Conservation (phyloP, 805 yeast species). For the Alloascoidea africana region DNA sequence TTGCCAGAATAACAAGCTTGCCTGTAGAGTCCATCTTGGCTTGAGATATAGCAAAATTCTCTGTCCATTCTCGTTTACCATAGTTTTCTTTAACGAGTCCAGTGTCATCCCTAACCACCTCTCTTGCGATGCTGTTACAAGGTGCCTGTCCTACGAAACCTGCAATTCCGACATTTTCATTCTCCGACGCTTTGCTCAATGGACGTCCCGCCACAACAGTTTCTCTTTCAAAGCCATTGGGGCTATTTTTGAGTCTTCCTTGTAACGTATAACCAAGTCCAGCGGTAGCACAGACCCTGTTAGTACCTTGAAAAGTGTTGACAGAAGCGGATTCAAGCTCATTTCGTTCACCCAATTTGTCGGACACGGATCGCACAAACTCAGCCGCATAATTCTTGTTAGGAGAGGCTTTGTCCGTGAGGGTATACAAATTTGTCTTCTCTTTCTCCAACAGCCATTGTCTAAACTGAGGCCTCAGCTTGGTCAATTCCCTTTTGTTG, state of each 20-base stretch:
- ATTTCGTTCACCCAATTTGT: conserved; percentile 7
- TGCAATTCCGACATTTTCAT: neutral
- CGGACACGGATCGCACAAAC: conserved; percentile 18
- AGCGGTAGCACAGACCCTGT: conserved; percentile 41
- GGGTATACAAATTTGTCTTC: conserved; percentile 18
- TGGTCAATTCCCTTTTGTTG: neutral
- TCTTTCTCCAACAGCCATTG: conserved; percentile 18
- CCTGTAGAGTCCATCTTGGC: too few relatives aligned
- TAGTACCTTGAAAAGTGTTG: conserved; percentile 1
- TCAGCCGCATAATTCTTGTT: conserved; percentile 21
- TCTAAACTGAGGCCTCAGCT: neutral
- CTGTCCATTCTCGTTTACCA: too few relatives aligned
- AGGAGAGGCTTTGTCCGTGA: conserved; percentile 20
- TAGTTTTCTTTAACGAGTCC: too few relatives aligned
- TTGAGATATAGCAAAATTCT: too few relatives aligned
- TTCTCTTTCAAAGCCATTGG: conserved; percentile 46
- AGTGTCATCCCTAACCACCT: too few relatives aligned
- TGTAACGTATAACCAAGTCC: conserved; percentile 58
- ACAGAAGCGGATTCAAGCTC: neutral
- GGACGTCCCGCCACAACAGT: conserved; percentile 58
- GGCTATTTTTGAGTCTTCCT: conserved; percentile 56
- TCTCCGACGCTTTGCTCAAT: conserved; percentile 15
- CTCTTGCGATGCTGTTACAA: too few relatives aligned
- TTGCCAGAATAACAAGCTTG: too few relatives aligned
- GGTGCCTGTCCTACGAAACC: too few relatives aligned